Evolutionary conservation across 108 stramenopile species (phyloP), one percentile per base, ranked within the genome.

Genomic region (Nannochloropsis salina): DNA sequence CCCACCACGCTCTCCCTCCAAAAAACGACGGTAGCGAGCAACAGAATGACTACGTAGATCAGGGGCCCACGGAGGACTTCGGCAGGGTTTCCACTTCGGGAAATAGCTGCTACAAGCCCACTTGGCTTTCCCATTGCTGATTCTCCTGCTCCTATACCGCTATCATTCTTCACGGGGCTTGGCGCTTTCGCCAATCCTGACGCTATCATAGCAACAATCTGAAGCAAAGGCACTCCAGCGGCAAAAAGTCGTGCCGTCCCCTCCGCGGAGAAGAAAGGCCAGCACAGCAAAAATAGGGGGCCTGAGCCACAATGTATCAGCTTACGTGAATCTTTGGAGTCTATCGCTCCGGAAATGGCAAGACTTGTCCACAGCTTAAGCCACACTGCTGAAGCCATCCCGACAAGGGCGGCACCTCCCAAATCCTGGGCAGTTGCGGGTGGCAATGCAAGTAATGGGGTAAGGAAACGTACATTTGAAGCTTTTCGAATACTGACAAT

Each of bases 51-150:
- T 20, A 85, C 80, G 90, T 92, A 92, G 42, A 91, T 42, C 20
- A 91, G 87, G 20, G 91, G 91, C 42, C 91, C 91, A 20, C 89
- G 89, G 15, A 92, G 84, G 9, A 89, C 90, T 88, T 92, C 91
- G 43, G 42, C 41, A 18, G 89, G 87, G 41, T 47, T 44, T 44
- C 89, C 90, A 11, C 43, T 80, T 9, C 89, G 80, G 42, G 41
- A 47, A 10, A 90, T 45, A 8, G 85, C 90, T n/a, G 61, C 61
- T 15, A 74, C 61, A n/a, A 74, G 61, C 4, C 61, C 61, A 74
- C 61, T 74, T 15, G 61, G 61, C 61, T 74, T 74, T 80, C 79
- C 20, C 20, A 80, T 80, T 80, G n/a, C n/a, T 80, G n/a, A n/a
- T n/a, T n/a, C n/a, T n/a, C 20, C n/a, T n/a, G 79, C 20, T n/a